Evolutionary conservation across 768 basidiomycete genomes (phyloP).

Genomic region (Saitozyma sp.): DNA sequence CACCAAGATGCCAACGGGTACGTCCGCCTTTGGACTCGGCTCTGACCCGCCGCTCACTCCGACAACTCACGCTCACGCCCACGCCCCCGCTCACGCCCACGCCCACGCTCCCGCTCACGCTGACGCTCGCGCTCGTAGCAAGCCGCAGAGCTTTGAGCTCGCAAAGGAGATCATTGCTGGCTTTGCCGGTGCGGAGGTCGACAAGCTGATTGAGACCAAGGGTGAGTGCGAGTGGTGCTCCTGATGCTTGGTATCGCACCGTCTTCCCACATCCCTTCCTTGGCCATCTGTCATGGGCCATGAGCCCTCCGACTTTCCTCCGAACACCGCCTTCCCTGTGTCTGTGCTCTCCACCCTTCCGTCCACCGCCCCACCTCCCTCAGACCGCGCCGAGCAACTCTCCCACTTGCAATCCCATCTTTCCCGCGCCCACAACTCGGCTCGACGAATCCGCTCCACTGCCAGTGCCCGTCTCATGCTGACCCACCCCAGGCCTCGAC

Average conservation of each 20-base stretch:
- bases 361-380: too few relatives aligned
- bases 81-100: too few relatives aligned
- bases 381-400: not conserved
- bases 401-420: not conserved
- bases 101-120: too few relatives aligned
- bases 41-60: not conserved
- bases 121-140: constrained; percentile 26
- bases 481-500: constrained; percentile 1
- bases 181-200: constrained; percentile 50
- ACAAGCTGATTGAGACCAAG: constrained; percentile 52
- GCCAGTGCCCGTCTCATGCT: too few relatives aligned
- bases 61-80: too few relatives aligned
- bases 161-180: constrained; percentile 51
- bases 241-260: not conserved
- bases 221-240: constrained; percentile 2
- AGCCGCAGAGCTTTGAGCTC: constrained; percentile 28
- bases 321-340: too few relatives aligned
- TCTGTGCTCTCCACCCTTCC: too few relatives aligned
- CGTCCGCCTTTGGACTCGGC: constrained; percentile 1
- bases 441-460: too few relatives aligned
- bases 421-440: too few relatives aligned
- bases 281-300: not conserved
- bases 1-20: constrained; percentile 31
- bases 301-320: too few relatives aligned
- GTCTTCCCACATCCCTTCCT: not conserved